Base-by-base conservation (phyloP, 257 asterid genomes). In the Linderniella brevidens region DNA sequence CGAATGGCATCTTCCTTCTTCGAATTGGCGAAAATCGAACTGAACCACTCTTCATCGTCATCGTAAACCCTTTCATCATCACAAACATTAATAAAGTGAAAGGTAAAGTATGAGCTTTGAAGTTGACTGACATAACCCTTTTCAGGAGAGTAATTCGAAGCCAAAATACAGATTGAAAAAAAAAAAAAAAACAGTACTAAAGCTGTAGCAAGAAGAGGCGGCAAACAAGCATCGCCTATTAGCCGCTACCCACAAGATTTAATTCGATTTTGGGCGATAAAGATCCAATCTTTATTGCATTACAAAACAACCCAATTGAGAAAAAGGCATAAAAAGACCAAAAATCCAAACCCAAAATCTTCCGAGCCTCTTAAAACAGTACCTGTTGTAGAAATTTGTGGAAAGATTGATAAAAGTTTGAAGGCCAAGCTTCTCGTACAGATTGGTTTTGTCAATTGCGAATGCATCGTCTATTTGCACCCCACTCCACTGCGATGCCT, bases 401-500 rank as follows among this genome's bases (percentile, higher is more conserved):
- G 96, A 88, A 68, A 88, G 92, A 49, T 72, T 66, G 56, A 88
- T 61, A 80, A 88, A 80, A 25, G 94, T 49, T 52, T 88, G 86
- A 11, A 78, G 79, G 39, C 97, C 95, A 46, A 88, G 82, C 62
- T 84, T 88, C 57, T 80, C 64, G 55, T 56, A 88, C 13, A 88
- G 76, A 71, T 84, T 84, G 56, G 70, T 60, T 8, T 67, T 69
- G 49, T 84, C 96, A 57, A 84, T 84, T 63, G 92, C 80, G 69
- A 84, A 80, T 0, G 98, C 95, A 15, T 80, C 93, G 53, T 52
- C 41, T 3, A 49, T 41, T 13, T 57, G 35, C 37, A 88, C 94
- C 38, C 95, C 97, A 50, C 97, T 88, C 93, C 88, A 80, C 48
- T 78, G 90, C 54, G 95, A 67, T 8, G 98, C 98, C 78, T 78